Conservation (phyloP, 2,329 filamentous ascomycete species). For the Byssochlamys sp. region DNA sequence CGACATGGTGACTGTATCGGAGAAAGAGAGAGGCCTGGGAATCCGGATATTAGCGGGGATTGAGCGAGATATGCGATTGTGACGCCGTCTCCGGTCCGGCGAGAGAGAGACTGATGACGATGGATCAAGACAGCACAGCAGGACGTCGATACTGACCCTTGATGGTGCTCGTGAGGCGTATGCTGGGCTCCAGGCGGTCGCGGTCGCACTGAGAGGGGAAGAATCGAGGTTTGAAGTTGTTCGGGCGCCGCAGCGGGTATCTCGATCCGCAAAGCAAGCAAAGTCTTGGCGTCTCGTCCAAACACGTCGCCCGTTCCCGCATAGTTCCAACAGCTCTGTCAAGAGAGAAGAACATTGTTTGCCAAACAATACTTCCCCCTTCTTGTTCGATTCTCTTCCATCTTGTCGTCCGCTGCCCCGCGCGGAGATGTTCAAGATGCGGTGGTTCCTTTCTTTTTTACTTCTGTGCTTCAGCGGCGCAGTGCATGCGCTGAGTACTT, state of each 20-base stretch:
- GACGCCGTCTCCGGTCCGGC: slow-evolving; percentile 6
- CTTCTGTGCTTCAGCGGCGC: slow-evolving; percentile 49
- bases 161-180: neutral
- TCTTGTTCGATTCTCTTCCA: slow-evolving; percentile 9
- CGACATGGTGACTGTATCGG: slow-evolving; percentile 31
- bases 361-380: slow-evolving; percentile 9
- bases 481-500: slow-evolving; percentile 63
- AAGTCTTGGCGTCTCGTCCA: slow-evolving; percentile 32
- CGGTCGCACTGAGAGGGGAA: neutral
- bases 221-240: slow-evolving; percentile 14
- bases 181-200: neutral
- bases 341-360: slow-evolving; percentile 4
- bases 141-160: neutral
- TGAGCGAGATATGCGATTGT: slow-evolving; percentile 1
- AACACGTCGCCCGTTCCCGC: slow-evolving; percentile 35
- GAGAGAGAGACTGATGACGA: slow-evolving; percentile 5
- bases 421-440: slow-evolving; percentile 50
- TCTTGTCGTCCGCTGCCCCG: slow-evolving; percentile 20
- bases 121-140: neutral
- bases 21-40: slow-evolving; percentile 2
- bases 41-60: slow-evolving; percentile 1
- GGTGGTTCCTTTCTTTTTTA: slow-evolving; percentile 62
- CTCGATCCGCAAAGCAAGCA: neutral
- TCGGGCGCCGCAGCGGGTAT: slow-evolving; percentile 17
- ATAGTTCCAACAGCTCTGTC: slow-evolving; percentile 9